Base-by-base conservation (phyloP, 106 monocot genomes). In the Allium fistulosum region DNA sequence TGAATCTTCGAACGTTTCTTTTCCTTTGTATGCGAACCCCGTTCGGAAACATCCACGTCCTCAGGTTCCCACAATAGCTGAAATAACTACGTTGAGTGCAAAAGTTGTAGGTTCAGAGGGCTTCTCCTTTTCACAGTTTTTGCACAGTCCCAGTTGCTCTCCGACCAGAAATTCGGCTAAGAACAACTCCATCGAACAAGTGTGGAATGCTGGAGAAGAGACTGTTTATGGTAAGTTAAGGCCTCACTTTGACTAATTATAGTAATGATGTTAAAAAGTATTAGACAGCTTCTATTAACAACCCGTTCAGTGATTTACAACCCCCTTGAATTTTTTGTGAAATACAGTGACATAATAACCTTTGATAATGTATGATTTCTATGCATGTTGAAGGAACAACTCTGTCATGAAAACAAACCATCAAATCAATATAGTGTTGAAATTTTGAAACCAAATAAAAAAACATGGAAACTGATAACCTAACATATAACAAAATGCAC, bases 141-240 rank as follows among this genome's bases (percentile, higher is more conserved):
- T 91, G 4, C 95, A 95, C 78, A 95, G 91, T 71, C 91, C 91
- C 2, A 95, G 95, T 57, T 95, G 91, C 69, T 95, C 95, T 13
- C 71, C 91, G 6, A 90, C 87, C 0, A 70, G 70, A n/a, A 82
- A 87, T 65, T 86, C 92, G 1, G 86, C 91, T 1, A 88, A 90
- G 65, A 86, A 87, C 58, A 82, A 69, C 27, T 87, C 84, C 4
- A 94, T 76, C 49, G 90, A 22, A 22, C 80, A 81, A 59, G 82
- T 92, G 16, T 92, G 82, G 86, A 74, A 82, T 61, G 88, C 88
- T 15, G 88, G 93, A 1, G 92, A 99, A 68, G 92, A 92, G 15
- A 99, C 97, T 0, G 97, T 99, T 11, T 92, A 99, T 71, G 92
- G 97, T 67, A 71, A 84, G 37, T 99, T 99, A 69, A 86, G 77